phyloP scores from a whole-genome alignment of 2,329 filamentous ascomycete species.

The Allantophomopsis lycopodina region DNA sequence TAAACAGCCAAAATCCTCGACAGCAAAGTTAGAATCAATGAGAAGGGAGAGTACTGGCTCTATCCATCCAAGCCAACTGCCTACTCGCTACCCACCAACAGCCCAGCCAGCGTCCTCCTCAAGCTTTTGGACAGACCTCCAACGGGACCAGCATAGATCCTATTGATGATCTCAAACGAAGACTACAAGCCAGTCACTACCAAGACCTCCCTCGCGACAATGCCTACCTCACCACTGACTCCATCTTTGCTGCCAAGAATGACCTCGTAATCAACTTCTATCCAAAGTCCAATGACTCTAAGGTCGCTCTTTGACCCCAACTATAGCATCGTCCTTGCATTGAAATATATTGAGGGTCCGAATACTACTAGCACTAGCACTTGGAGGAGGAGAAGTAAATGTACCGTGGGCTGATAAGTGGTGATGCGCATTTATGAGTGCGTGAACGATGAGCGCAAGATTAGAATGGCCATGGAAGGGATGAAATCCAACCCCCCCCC shows the following conservation, averaged over 20 bases:
- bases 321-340: conserved; percentile 14
- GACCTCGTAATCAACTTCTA: conserved; percentile 33
- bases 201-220: conserved; percentile 59
- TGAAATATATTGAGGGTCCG: conserved; percentile 4
- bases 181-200: conserved; percentile 58
- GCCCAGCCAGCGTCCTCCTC: conserved; percentile 38
- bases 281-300: conserved; percentile 21
- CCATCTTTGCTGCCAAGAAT: conserved; percentile 35
- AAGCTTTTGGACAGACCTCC: conserved; percentile 38
- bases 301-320: conserved; percentile 13
- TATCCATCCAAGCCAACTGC: conserved; percentile 32
- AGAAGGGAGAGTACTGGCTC: conserved; percentile 38
- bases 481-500: too few species aligned
- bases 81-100: conserved; percentile 10
- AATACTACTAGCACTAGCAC: too few species aligned
- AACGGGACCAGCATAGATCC: conserved; percentile 44
- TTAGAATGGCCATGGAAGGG: too few species aligned
- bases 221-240: conserved; percentile 39
- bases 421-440: too few species aligned
- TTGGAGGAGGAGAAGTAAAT: too few species aligned
- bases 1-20: conserved; percentile 44
- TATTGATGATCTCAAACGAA: conserved; percentile 40
- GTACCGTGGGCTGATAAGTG: too few species aligned
- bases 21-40: conserved; percentile 44
- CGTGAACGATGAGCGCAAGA: too few species aligned